Evolutionary conservation across 2,329 filamentous ascomycete genomes (phyloP), one percentile per base, ranked within the genome.

Genomic region (Parastagonospora avenae): DNA sequence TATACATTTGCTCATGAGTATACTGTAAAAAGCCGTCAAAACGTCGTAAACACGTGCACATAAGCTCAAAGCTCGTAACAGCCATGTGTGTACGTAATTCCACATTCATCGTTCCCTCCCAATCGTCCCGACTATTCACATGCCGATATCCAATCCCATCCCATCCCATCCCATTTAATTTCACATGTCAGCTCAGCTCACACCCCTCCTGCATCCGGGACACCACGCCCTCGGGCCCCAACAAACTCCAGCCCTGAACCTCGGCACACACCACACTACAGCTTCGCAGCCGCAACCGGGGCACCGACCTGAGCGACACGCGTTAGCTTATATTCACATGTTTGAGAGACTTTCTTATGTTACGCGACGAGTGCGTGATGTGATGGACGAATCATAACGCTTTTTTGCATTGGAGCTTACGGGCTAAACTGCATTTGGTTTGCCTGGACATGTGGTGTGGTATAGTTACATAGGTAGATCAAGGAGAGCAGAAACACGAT

Each of bases 301-400:
- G 58, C 45, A 9, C 48, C 53, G 33, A 53, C 51, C 53, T 61
- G 37, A 39, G 19, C 19, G 29, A n/a, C 29, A 35, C n/a, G 31
- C 30, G 49, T 59, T 48, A 61, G 58, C 54, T 46, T 45, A 19
- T 16, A 10, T 51, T 53, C 46, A 59, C 51, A 52, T 57, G 53
- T 27, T 29, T 32, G 27, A 16, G 27, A 8, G 31, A 11, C 2
- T 29, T 28, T 27, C 6, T 36, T 28, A 12, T 16, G 38, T 7
- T 7, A 24, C 7, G 15, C 14, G 4, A n/a, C 19, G 11, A 10
- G 8, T 7, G n/a, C 8, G 16, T 15, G 31, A 19, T 24, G 32
- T 28, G 6, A 30, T 33, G 28, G 9, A n/a, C 29, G 12, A n/a
- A 33, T 38, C 4, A 35, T 30, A 9, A 51, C 42, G 30, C 35